Evolutionary conservation across 2,329 filamentous ascomycete genomes (phyloP), one percentile per base, ranked within the genome.

Genomic region (Bisporella sp.): DNA sequence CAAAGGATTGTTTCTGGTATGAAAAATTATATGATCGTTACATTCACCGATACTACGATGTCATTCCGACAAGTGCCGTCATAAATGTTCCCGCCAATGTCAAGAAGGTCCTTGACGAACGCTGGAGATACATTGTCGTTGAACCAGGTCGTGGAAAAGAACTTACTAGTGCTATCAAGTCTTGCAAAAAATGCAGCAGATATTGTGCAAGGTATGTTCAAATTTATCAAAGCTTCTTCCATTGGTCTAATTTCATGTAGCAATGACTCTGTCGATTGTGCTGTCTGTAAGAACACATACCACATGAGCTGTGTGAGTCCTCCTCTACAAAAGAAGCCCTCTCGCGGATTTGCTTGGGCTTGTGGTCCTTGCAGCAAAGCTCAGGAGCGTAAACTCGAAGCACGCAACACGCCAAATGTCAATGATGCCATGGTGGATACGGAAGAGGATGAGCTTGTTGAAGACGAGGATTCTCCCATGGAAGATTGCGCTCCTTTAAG

Each of bases 301-400:
- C 93, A 99, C 73, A 97, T 99, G 92, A 89, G 91, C 63, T 99
- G 93, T 68, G 93, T 99, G 50, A 85, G 87, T 54, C 93, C 93
- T 40, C 89, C 91, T 37, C 70, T 99, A 55, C 78, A 90, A 48
- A 99, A 96, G 69, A 99, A 99, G 69, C 93, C 93, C 21, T 96
- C 92, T 44, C 85, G 93, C 68, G 93, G 93, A 39, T 99, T 99
- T 70, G 93, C 90, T 4, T 99, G 93, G 93, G 92, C 93, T 31
- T 99, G 93, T 68, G 93, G 89, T 49, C 87, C 92, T 52, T 99
- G 93, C 69, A 96, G 90, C 68, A 85, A 92, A 62, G 91, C 89
- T n/a, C 91, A 96, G 66, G 93, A 97, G 69, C 84, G 88, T 60
- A 95, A 88, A 68, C 74, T 96, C 31, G 91, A 97, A 72, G 89